Base-by-base conservation (phyloP, 495 filamentous ascomycete species). In the Lentithecium fluviatile region DNA sequence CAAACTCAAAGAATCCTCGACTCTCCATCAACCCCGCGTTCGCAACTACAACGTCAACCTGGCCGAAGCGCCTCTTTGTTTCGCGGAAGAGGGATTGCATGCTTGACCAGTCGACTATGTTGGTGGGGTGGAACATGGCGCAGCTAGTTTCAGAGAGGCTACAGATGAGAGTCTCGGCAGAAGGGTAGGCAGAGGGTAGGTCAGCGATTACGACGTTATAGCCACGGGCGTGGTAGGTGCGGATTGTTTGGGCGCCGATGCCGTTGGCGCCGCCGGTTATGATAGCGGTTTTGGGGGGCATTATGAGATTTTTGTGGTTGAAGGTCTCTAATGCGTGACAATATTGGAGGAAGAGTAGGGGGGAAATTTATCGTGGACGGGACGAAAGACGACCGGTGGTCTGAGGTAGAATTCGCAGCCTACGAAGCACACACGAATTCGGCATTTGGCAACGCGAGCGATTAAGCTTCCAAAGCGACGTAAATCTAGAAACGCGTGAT, bases 21-120 rank as follows among this genome's bases (percentile, higher is more conserved):
- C 63, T 71, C 6, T 75, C 75, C 6, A 64, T 65, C 15, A 81
- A 64, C 15, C 80, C 80, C 4, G 80, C 80, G 45, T 79, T 80
- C 34, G 78, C 78, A 34, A 81, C 76, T 19, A 80, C 79, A 52
- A 77, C 73, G 59, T 82, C 80, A 32, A 82, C 78, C 4, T 70
- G 74, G 6, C 77, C 75, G 58, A 74, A 76, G 19, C 53, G 65
- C 17, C 73, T 52, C 21, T 73, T 65, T 2, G 75, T 72, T 21
- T 71, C 53, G 36, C 71, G 70, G 67, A 80, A 82, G 13, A 80
- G 57, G 7, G 59, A 65, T 29, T 68, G 67, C 15, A 78, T 66
- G 29, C 74, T 75, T 15, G 64, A 40, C 78, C 78, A 82, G 7
- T 71, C 59, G 6, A 68, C 66, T 3, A 82, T 77, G 60, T 81